Evolutionary conservation across 345 rosid genomes (phyloP), one percentile per base, ranked within the genome.

Genomic region (Nasturtium officinale): DNA sequence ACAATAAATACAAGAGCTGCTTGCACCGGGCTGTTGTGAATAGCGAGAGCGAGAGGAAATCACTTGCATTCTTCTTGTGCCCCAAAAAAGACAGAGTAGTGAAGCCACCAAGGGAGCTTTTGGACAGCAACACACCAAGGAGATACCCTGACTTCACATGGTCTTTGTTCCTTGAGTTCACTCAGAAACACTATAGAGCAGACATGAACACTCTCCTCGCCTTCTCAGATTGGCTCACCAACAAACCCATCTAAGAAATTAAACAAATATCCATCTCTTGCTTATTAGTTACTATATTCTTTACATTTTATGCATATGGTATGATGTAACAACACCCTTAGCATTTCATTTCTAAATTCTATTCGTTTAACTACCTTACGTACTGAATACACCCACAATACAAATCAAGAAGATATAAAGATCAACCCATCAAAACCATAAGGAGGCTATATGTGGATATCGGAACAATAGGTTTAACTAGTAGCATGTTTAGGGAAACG

Each of bases 21-120:
- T 55, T 96, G 82, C 99, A 96, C 80, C 74, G 95, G 54, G 99
- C 99, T 11, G 97, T 96, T 38, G 98, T 96, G 70, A 96, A 92
- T 82, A 90, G 84, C 48, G 70, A 72, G 62, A 92, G 82, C 2
- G 75, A 90, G 20, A 90, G 99, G 67, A 96, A 92, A 84, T 92
- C 99, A 25, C 89, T 96, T 12, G 98, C 99, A 9, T 96, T 96
- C 83, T 96, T 96, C 79, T 40, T 92, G 67, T 90, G 98, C 79
- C 99, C 99, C 1, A 82, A 71, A 84, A 82, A 69, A 11, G 98
- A 92, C 64, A 89, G 80, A 79, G 86, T 90, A 67, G 87, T 96
- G 56, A 80, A 79, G 61, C 96, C 99, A 71, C 99, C 98, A 16
- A 54, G 56, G 0, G 89, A 90, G 68, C 80, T 95, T 69, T 85